These are phyloP conservation scores for Linnemannia schmuckeri DNA, from an alignment of 192 early-diverging fungal species.

Conservation along the genomic window DNA sequence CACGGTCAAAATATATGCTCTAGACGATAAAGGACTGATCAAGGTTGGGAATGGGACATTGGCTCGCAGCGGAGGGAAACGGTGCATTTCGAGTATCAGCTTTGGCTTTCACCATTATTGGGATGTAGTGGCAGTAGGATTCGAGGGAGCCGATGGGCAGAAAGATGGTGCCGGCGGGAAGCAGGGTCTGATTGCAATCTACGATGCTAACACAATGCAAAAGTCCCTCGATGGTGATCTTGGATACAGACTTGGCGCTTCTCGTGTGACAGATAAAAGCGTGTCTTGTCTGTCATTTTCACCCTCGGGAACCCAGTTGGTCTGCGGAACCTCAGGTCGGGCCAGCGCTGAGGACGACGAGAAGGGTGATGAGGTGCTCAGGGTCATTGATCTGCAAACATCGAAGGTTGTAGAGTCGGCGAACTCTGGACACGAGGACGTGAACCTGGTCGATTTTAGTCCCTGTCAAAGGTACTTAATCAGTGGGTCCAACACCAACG, in stretches of 20 bases:
- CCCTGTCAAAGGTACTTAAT: constrained; percentile 42
- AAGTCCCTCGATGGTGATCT: constrained; percentile 10
- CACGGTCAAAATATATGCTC: constrained; percentile 13
- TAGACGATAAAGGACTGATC: constrained; percentile 20
- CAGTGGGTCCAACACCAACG: constrained; percentile 41
- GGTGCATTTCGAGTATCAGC: constrained; percentile 29
- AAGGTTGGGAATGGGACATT: constrained; percentile 6
- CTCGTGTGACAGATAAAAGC: neutral
- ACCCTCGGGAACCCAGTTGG: constrained; percentile 7
- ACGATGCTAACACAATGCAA: constrained; percentile 23
- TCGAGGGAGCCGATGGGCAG: constrained; percentile 18
- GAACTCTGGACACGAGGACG: constrained; percentile 34
- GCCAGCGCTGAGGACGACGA: constrained; percentile 25
- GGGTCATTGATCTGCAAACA: constrained; percentile 26
- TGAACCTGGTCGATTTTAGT: constrained; percentile 53
- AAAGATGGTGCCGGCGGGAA: constrained; percentile 12
- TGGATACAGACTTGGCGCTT: constrained; percentile 7
- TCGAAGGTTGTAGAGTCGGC: constrained; percentile 17
- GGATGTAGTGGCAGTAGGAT: constrained; percentile 39
- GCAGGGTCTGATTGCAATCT: constrained; percentile 17
- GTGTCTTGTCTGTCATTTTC: constrained; percentile 45
- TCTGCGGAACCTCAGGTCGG: constrained; percentile 44
- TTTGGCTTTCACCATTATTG: constrained; percentile 41
- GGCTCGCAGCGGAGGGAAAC: neutral
- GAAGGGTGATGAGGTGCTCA: constrained; percentile 35